phyloP scores from a whole-genome alignment of 768 basidiomycete species.

The Termitomyces sp. region DNA sequence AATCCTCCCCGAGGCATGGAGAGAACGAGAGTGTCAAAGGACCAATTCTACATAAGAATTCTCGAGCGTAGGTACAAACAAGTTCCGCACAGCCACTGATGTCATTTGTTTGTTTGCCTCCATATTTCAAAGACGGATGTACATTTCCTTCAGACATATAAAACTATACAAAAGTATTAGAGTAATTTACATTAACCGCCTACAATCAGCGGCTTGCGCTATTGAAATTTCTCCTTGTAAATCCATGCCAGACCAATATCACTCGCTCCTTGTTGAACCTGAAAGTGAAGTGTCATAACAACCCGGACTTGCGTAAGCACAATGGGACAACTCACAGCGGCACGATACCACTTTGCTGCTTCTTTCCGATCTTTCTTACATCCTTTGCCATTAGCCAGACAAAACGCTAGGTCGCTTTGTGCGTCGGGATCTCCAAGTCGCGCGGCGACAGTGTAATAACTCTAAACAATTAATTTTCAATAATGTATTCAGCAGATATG shows the following conservation, averaged over 20 bases:
- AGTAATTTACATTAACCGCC: background rate
- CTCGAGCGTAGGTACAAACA: no score
- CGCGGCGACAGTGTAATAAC: conserved; percentile 83
- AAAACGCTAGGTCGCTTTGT: conserved; percentile 82
- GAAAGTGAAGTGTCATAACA: background rate
- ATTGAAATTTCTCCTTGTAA: conserved; percentile 82
- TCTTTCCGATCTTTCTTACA: conserved; percentile 88
- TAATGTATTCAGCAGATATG: background rate
- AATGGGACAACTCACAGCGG: conserved; percentile 63
- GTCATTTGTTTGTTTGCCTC: no score
- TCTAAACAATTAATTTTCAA: conserved; percentile 41
- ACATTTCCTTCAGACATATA: no score
- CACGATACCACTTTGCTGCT: conserved; percentile 87
- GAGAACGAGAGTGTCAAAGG: no score
- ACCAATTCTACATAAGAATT: no score
- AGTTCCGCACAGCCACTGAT: conserved; percentile 1
- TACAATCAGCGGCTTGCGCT: background rate
- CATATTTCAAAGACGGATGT: no score
- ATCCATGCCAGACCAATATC: conserved; percentile 89
- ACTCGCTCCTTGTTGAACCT: conserved; percentile 66
- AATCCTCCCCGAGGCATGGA: conserved; percentile 5
- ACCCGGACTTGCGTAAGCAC: background rate
- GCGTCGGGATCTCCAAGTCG: conserved; percentile 84
- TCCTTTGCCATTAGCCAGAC: conserved; percentile 82
- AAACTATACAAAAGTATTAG: background rate